phyloP scores from a whole-genome alignment of 345 rosid genomes.

The Mallotus nudiflorus region DNA sequence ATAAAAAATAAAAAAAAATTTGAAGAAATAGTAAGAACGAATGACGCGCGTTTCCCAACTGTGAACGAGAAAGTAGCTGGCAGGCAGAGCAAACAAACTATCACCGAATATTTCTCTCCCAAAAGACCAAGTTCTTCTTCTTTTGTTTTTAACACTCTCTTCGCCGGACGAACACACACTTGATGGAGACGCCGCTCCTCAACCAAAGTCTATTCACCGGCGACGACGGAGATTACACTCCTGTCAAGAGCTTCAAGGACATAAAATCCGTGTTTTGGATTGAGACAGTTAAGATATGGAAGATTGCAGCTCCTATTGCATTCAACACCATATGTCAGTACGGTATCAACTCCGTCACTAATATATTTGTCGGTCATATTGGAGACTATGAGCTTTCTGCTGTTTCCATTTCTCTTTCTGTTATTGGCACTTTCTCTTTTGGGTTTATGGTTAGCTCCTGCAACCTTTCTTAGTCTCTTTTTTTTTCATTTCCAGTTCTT shows the following conservation, averaged over 20 bases:
- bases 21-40: no score
- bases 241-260: conserved; percentile 44
- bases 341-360: conserved; percentile 53
- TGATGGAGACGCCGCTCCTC: conserved; percentile 59
- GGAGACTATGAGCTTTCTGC: conserved; percentile 70
- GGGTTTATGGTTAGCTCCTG: conserved; percentile 56
- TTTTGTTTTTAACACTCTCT: no score
- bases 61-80: neutral
- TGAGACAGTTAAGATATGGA: conserved; percentile 63
- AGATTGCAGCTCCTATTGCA: conserved; percentile 57
- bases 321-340: conserved; percentile 55
- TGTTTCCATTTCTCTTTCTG: conserved; percentile 62
- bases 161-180: neutral
- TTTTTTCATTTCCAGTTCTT: neutral
- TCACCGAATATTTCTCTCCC: neutral
- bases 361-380: conserved; percentile 65
- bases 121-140: neutral
- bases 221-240: conserved; percentile 43
- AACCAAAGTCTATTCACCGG: neutral
- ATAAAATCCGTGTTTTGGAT: conserved; percentile 39
- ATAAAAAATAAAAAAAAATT: no score
- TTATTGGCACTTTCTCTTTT: conserved; percentile 70
- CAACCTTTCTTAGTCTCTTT: neutral
- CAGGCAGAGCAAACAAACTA: no score
- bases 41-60: neutral